Base-by-base conservation (phyloP, 2,329 filamentous ascomycete genomes). In the Xylogone sp. region DNA sequence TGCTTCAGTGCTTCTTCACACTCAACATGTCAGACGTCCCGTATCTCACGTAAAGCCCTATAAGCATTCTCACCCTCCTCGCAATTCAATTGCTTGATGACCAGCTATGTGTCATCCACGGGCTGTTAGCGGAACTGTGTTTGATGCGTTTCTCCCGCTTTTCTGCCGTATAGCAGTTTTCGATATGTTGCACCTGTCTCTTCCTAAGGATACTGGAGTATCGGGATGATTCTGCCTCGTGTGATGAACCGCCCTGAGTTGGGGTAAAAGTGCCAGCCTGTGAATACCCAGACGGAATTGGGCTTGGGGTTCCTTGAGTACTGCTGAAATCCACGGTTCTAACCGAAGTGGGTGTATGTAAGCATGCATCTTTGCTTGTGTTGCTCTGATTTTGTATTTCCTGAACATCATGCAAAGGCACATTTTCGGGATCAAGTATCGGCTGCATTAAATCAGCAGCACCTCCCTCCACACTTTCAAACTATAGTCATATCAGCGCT, bases 221-320 rank as follows among this genome's bases (percentile, higher is more conserved):
- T 10, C 24, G 10, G 24, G 10, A 6, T 27, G 24, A 5, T 27
- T 27, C 10, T n/a, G n/a, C n/a, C n/a, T n/a, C n/a, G n/a, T n/a
- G n/a, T n/a, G n/a, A n/a, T n/a, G n/a, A n/a, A n/a, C n/a, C n/a
- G n/a, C n/a, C n/a, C n/a, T n/a, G n/a, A n/a, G n/a, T n/a, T n/a
- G n/a, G n/a, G n/a, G n/a, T n/a, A n/a, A n/a, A n/a, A n/a, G n/a
- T n/a, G n/a, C n/a, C n/a, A n/a, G 24, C 24, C 10, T 27, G 24
- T 27, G 24, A 10, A 27, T 10, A 27, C 10, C 24, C 24, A 27
- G 10, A 10, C 10, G 24, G 5, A 27, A 5, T 22, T 44, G 53
- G 50, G 45, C 52, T 58, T 19, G 54, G 54, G 20, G 54, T 58
- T 45, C 54, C 56, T 46, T 56, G 49, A n/a, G 56, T 58, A 20